Percentiles rank a stretch among this genome's conserved stretches.
phyloP scores from a whole-genome alignment of 208 protist genomes.

The Acanthamoeba healyi region DNA sequence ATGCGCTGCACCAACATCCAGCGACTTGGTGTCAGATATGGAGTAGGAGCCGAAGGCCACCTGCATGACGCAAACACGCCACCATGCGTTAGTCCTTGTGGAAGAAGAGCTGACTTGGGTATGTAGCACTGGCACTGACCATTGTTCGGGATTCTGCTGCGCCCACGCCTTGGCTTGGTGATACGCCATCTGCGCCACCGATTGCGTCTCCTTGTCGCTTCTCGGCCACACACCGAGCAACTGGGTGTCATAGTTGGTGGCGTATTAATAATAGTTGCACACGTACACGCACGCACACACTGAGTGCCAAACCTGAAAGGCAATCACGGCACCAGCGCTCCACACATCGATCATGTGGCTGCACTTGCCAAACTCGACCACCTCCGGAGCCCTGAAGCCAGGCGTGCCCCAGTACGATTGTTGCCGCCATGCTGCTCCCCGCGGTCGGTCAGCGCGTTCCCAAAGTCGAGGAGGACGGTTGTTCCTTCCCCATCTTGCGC shows the following conservation, averaged over 20 bases:
- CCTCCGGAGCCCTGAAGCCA: not conserved
- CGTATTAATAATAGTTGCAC: no score
- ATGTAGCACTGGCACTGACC: no score
- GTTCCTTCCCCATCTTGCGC: not conserved
- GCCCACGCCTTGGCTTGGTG: not conserved
- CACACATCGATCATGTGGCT: not conserved
- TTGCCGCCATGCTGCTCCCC: not conserved
- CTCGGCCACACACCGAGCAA: not conserved
- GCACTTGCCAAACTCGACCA: not conserved
- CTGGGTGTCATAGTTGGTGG: not conserved
- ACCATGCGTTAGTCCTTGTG: not conserved
- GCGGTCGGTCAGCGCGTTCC: not conserved
- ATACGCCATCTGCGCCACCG: not conserved
- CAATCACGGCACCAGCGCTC: not conserved
- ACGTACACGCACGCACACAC: no score
- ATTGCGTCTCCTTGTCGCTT: not conserved
- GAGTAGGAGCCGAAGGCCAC: not conserved
- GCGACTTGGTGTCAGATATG: not conserved
- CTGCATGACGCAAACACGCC: not conserved
- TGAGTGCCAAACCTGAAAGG: not conserved
- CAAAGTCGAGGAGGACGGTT: not conserved
- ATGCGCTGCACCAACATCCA: not conserved
- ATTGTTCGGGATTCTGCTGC: not conserved
- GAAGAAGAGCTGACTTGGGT: no score
- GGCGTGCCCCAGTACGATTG: not conserved